phyloP scores from a whole-genome alignment of 2,329 filamentous ascomycete species.

The Hymenoscyphus infarciens region DNA sequence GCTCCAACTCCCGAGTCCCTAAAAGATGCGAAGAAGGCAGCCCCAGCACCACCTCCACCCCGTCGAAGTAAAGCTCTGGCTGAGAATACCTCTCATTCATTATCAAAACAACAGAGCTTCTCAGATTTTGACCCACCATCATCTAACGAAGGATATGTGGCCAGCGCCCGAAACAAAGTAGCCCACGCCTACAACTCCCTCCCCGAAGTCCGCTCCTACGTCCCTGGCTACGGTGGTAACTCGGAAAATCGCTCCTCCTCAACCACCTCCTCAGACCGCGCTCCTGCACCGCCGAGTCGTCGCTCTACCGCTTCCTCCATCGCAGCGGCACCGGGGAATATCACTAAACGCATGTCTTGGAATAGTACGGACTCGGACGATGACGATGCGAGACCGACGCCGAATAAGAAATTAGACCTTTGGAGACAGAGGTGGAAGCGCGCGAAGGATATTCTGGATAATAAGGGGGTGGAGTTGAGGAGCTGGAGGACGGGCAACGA shows the following conservation, averaged over 20 bases:
- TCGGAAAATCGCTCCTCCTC: conserved; percentile 21
- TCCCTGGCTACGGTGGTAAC: conserved; percentile 22
- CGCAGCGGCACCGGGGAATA: conserved; percentile 9
- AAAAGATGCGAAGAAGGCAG: conserved; percentile 41
- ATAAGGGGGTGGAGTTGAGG: conserved; percentile 63
- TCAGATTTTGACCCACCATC: conserved; percentile 21
- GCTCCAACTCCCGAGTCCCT: conserved; percentile 35
- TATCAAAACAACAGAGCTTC: conserved; percentile 30
- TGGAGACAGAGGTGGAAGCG: conserved; percentile 66
- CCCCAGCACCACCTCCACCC: conserved; percentile 35
- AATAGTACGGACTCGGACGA: conserved; percentile 29
- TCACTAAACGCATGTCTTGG: conserved; percentile 24
- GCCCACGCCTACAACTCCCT: conserved; percentile 34
- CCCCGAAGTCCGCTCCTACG: conserved; percentile 33
- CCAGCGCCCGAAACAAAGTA: conserved; percentile 31
- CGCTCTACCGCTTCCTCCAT: background rate
- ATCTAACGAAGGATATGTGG: conserved; percentile 30
- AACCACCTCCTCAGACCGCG: conserved; percentile 20
- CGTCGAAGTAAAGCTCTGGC: conserved; percentile 18
- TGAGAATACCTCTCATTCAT: conserved; percentile 23
- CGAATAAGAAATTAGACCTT: conserved; percentile 67
- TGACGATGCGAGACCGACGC: conserved; percentile 29
- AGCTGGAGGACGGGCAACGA: conserved; percentile 73
- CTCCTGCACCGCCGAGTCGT: background rate
- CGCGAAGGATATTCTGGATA: conserved; percentile 61